Base-by-base conservation (phyloP, 371 early-diverging fungal species). In the Syncephalastrum monosporum region DNA sequence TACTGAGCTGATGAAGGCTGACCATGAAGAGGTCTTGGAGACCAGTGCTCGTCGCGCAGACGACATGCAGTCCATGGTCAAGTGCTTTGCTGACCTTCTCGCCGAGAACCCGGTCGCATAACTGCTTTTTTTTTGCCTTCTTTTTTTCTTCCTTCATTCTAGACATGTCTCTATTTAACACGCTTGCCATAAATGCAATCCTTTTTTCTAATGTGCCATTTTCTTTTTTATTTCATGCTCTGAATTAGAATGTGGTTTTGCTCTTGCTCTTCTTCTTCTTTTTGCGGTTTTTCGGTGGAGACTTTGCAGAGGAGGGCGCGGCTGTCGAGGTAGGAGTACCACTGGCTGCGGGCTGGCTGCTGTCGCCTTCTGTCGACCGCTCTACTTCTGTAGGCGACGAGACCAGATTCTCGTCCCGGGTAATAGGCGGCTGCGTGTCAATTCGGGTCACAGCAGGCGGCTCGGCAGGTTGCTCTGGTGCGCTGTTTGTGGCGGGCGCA, bases 21-120 rank as follows among this genome's bases (percentile, higher is more conserved):
- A 85, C 63, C 96, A 96, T 71, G 91, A 84, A 57, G 97, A 97
- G 65, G 97, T 97, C 2, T 71, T 97, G 64, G 89, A 82, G 54
- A 86, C 90, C 21, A 82, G 86, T 56, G 80, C 82, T n/a, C 71
- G 56, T 29, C 77, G 91, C 59, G 88, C 91, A n/a, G 56, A 66
- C 16, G 93, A 89, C 50, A 77, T 96, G 68, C 91, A 94, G 63
- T 80, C 67, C 21, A 71, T 90, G 57, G 89, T 94, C 45, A 71
- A 63, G 61, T 76, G 73, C 54, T 83, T 93, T 61, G 83, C 91
- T 44, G 83, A 79, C 58, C 42, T 75, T n/a, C 56, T 69, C 51
- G 44, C 56, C 23, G 49, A 60, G 8, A 33, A 33, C 38, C 38
- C 38, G 38, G 38, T 33, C 38, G 38, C 38, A 33, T 33, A 33